phyloP scores from a whole-genome alignment of 2,329 filamentous ascomycete genomes.

The Fusarium sp. region DNA sequence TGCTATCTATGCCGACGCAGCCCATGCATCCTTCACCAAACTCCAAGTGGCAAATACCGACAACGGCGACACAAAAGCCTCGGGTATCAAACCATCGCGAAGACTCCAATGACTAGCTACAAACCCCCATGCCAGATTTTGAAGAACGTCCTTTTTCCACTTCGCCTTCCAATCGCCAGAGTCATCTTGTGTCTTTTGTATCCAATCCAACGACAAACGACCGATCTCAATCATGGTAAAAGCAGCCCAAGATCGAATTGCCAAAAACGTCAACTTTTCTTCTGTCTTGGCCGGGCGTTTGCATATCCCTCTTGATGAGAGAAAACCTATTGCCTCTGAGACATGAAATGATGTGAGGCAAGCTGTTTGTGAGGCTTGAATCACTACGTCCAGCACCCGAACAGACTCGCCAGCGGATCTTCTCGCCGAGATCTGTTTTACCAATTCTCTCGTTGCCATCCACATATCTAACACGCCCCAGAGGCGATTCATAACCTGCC shows the following conservation, averaged over 20 bases:
- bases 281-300: background rate
- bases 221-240: conserved; percentile 12
- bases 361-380: background rate
- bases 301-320: background rate
- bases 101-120: conserved; percentile 17
- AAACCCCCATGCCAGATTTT: conserved; percentile 16
- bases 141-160: conserved; percentile 10
- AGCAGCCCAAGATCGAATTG: conserved; percentile 13
- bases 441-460: background rate
- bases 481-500: conserved; percentile 20
- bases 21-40: conserved; percentile 15
- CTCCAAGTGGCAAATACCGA: conserved; percentile 18
- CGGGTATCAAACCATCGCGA: conserved; percentile 5
- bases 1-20: background rate
- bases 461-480: conserved; percentile 11
- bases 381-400: rapidly evolving
- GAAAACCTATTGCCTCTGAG: background rate
- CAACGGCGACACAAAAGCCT: conserved; percentile 11
- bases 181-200: too few relatives aligned
- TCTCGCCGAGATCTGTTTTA: rapidly evolving
- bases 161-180: background rate
- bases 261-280: background rate
- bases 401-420: rapidly evolving
- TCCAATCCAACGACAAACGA: conserved; percentile 1
- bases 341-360: conserved; percentile 15